Percentiles rank a stretch among this genome's conserved stretches.
Conservation (phyloP, 2,329 filamentous ascomycete species). For the Fusarium sp. region DNA sequence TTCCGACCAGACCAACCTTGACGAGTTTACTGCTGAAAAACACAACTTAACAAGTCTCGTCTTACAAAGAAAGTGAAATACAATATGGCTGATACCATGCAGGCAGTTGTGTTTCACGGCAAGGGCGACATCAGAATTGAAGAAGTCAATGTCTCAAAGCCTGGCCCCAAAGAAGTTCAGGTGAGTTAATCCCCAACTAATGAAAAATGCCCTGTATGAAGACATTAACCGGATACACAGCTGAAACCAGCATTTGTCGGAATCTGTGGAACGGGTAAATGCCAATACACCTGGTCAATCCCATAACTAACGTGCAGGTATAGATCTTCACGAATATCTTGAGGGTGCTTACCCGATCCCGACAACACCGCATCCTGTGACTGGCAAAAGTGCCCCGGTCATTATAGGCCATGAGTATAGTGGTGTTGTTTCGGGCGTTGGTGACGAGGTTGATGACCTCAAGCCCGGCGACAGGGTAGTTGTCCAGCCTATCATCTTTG, state of each 20-base stretch:
- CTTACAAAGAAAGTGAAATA: too few species aligned
- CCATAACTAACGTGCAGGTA: background rate
- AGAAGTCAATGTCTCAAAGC: background rate
- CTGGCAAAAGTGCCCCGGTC: background rate
- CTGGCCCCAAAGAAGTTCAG: background rate
- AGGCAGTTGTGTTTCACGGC: background rate
- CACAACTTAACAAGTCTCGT: accelerated
- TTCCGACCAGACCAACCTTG: background rate
- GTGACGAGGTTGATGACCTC: background rate
- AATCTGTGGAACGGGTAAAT: background rate
- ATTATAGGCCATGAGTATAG: background rate
- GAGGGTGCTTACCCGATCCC: background rate
- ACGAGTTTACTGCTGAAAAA: accelerated
- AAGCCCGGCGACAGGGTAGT: background rate
- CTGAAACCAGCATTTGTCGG: background rate
- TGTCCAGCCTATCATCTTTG: background rate
- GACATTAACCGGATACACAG: background rate
- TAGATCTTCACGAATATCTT: background rate
- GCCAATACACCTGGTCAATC: background rate
- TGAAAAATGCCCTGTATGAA: accelerated
- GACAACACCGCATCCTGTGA: background rate
- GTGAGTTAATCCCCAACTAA: background rate
- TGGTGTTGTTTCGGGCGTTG: background rate
- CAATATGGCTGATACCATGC: background rate
- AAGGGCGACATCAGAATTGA: background rate